Evolutionary conservation across 2,329 filamentous ascomycete genomes (phyloP), one percentile per base, ranked within the genome.

Genomic region (Xylaria sp.): DNA sequence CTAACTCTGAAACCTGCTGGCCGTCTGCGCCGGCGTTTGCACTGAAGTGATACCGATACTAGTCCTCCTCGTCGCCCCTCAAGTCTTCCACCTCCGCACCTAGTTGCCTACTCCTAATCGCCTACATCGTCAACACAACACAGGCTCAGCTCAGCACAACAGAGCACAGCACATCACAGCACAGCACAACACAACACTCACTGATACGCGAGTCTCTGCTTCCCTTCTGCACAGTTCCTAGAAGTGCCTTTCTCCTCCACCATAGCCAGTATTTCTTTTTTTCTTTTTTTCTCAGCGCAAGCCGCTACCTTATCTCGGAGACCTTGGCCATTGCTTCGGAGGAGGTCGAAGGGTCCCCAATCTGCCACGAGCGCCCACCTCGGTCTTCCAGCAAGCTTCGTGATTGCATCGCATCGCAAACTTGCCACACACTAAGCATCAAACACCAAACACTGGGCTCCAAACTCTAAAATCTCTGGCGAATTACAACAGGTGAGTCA

Each of bases 211-310:
- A 17, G 14, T 32, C 27, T 21, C 27, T 14, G 32, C 17, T 63
- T 63, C 62, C 62, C 45, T 53, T 32, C 5, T 30, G 14, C 12
- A 14, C 50, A 50, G 32, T 45, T 17, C 36, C 45, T 27, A 34
- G 27, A 50, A 39, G 58, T 56, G 59, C 32, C 65, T 42, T 39
- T 57, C 36, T 61, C 59, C 50, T 68, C 68, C 24, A 53, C 64
- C 30, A 36, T 12, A 6, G n/a, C 34, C 21, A 39, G 24, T 53
- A 68, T 60, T 30, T 27, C 24, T 27, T 27, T 27, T 27, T 4
- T 27, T 27, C 24, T 27, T 27, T 27, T 27, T 4, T 36, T 61
- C 36, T 47, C 45, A 45, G 1, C n/a, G 12, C 27, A n/a, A 21
- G 5, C 48, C 48, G 0, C 45, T 42, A 11, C 19, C 27, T n/a